These are phyloP conservation scores for Setomelanomma holmii DNA, from an alignment of 2,329 filamentous ascomycete genomes.

Conservation along the genomic window DNA sequence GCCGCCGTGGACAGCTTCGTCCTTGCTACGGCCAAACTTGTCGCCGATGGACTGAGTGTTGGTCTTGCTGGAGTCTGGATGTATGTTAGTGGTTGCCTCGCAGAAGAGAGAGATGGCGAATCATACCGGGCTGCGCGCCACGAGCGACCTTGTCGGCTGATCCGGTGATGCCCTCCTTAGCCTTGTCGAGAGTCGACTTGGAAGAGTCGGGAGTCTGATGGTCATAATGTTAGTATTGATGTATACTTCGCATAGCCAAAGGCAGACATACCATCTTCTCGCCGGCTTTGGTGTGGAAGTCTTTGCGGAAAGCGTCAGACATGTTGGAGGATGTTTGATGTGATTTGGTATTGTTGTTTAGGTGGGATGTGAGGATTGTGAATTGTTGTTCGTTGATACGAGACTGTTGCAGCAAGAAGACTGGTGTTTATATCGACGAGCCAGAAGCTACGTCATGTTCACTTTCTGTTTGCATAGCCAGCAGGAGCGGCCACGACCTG, in stretches of 20 bases:
- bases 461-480: slow-evolving; percentile 11
- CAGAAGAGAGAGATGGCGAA: neutral
- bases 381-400: slow-evolving; percentile 25
- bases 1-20: slow-evolving; percentile 46
- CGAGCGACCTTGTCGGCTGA: slow-evolving; percentile 61
- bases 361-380: slow-evolving; percentile 13
- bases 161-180: slow-evolving; percentile 64
- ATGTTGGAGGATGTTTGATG: slow-evolving; percentile 53
- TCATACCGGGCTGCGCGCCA: slow-evolving; percentile 32
- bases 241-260: neutral
- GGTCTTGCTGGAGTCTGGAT: slow-evolving; percentile 62
- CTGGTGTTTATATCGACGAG: slow-evolving; percentile 26
- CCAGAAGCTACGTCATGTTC: slow-evolving; percentile 33
- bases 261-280: slow-evolving; percentile 51
- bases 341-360: slow-evolving; percentile 24
- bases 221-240: neutral
- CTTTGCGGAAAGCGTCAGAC: slow-evolving; percentile 69
- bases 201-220: slow-evolving; percentile 62
- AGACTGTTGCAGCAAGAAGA: neutral
- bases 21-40: slow-evolving; percentile 49
- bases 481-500: slow-evolving; percentile 11
- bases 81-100: slow-evolving; percentile 50
- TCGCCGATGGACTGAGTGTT: slow-evolving; percentile 57
- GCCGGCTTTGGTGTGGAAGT: slow-evolving; percentile 62
- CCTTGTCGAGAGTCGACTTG: slow-evolving; percentile 68